Percentiles rank a stretch among this genome's conserved stretches.
phyloP scores from a whole-genome alignment of 495 filamentous ascomycete genomes.

The Penicillium coprophilum region DNA sequence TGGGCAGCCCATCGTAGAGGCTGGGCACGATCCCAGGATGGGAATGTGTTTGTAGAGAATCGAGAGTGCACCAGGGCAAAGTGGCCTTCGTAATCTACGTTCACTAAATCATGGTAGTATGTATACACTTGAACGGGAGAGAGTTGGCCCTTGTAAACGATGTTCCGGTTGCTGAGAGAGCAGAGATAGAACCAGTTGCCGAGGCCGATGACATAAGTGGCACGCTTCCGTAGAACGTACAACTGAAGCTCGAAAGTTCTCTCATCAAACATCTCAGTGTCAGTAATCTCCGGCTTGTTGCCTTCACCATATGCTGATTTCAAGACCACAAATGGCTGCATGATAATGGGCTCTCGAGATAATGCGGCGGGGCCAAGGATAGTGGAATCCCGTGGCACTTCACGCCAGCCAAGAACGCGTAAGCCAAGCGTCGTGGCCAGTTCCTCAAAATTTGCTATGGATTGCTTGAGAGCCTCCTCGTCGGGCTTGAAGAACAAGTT shows the following conservation, averaged over 20 bases:
- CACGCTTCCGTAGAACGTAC: slow-evolving; percentile 91
- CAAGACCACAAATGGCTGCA: slow-evolving; percentile 95
- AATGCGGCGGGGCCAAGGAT: slow-evolving; percentile 91
- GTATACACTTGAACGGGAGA: slow-evolving; percentile 97
- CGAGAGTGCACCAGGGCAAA: slow-evolving; percentile 98
- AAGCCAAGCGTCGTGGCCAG: slow-evolving; percentile 84
- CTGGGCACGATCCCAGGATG: slow-evolving; percentile 98
- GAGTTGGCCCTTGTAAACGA: slow-evolving; percentile 98
- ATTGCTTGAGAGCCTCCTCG: slow-evolving; percentile 80
- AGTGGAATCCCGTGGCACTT: slow-evolving; percentile 88
- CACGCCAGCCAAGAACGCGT: slow-evolving; percentile 94
- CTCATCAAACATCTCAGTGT: slow-evolving; percentile 79
- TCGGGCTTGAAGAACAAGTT: slow-evolving; percentile 99
- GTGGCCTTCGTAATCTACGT: slow-evolving; percentile 95
- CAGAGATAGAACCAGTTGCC: slow-evolving; percentile 99
- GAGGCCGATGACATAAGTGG: slow-evolving; percentile 89
- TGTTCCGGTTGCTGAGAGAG: slow-evolving; percentile 97
- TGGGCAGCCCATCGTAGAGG: slow-evolving; percentile 96
- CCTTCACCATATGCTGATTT: slow-evolving; percentile 83
- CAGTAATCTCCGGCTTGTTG: slow-evolving; percentile 74
- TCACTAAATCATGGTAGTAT: slow-evolving; percentile 97
- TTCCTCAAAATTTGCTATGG: slow-evolving; percentile 85
- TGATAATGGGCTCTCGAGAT: slow-evolving; percentile 89
- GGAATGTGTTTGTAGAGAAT: slow-evolving; percentile 99
- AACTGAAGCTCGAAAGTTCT: slow-evolving; percentile 88